Conservation (phyloP, 2,329 filamentous ascomycete genomes). For the Bipolaris victoriae region DNA sequence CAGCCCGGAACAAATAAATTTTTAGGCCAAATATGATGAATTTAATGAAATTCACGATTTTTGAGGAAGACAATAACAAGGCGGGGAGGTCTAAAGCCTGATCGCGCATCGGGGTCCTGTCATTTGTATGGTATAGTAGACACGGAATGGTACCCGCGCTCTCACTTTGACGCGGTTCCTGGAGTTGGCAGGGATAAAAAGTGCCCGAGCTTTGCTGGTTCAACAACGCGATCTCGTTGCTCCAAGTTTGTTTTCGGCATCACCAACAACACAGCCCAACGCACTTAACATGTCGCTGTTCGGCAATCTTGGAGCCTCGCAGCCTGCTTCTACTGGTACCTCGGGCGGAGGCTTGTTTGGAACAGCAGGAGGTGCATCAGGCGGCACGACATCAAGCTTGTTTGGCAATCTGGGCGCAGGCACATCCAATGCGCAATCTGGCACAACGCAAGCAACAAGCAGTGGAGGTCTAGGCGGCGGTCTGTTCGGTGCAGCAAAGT, state of each 20-base stretch:
- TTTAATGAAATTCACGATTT: not conserved
- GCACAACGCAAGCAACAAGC: constrained; percentile 37
- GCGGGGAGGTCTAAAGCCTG: not conserved
- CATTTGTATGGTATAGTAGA: not conserved
- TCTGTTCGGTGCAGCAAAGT: constrained; percentile 46
- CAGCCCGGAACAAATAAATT: not conserved
- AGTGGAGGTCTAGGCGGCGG: constrained; percentile 39
- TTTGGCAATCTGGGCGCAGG: constrained; percentile 40
- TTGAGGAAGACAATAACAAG: not conserved
- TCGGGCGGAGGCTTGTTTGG: constrained; percentile 37
- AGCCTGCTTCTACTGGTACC: constrained; percentile 38
- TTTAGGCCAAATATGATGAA: not conserved
- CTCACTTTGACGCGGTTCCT: constrained; percentile 15
- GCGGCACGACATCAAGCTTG: constrained; percentile 35
- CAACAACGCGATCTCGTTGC: constrained; percentile 35
- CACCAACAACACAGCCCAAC: constrained; percentile 39
- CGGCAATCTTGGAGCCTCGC: constrained; percentile 36
- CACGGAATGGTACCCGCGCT: not conserved
- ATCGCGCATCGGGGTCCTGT: not conserved
- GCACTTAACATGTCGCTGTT: constrained; percentile 44
- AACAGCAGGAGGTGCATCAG: constrained; percentile 27
- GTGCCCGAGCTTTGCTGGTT: constrained; percentile 20
- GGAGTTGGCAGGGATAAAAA: constrained; percentile 19
- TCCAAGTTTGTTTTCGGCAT: constrained; percentile 32
- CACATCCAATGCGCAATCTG: constrained; percentile 30